Evolutionary conservation across 2,329 filamentous ascomycete species (phyloP), one percentile per base, ranked within the genome.

Genomic region (Colletotrichum tabaci): DNA sequence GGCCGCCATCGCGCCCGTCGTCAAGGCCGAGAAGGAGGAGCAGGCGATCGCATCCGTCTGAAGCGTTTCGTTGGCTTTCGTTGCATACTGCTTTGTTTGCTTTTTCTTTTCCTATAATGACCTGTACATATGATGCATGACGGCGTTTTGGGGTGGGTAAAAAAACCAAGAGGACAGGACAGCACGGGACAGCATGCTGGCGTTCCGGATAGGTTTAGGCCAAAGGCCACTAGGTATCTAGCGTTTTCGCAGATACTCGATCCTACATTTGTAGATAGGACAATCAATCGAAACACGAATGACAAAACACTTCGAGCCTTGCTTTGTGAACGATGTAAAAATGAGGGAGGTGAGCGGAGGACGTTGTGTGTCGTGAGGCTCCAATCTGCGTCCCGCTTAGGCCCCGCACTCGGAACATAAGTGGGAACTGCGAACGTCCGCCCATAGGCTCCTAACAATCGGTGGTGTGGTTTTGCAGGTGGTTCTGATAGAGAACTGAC

Each of bases 21-120:
- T 67, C 50, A 73, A 74, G 74, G 73, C 72, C 7, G 74, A 74
- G 67, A 64, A 66, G 61, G 65, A 73, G 56, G 65, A 66, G 57
- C 61, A 66, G 61, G 67, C 53, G 5, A 47, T 67, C 23, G 56
- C 67, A 16, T 71, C 67, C 38, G 12, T 60, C 1, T 71, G 10
- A 63, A 49, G n/a, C 35, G 30, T 30, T 55, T 38, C 10, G 46
- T 44, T 21, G 53, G n/a, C 1, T 4, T 38, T 46, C 3, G 26
- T 3, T 38, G 35, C 35, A 38, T 38, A 38, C 35, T 38, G 2
- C n/a, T 49, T n/a, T 44, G 9, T 35, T 53, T 53, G 15, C 16
- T 21, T 62, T 50, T 42, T 38, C 12, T 50, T 23, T 50, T 40
- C 23, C 50, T 67, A 49, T 68, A 71, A 67, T 73, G 65, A 73